Conservation (phyloP, 2,329 filamentous ascomycete species). For the Pseudopyricularia cyperi region DNA sequence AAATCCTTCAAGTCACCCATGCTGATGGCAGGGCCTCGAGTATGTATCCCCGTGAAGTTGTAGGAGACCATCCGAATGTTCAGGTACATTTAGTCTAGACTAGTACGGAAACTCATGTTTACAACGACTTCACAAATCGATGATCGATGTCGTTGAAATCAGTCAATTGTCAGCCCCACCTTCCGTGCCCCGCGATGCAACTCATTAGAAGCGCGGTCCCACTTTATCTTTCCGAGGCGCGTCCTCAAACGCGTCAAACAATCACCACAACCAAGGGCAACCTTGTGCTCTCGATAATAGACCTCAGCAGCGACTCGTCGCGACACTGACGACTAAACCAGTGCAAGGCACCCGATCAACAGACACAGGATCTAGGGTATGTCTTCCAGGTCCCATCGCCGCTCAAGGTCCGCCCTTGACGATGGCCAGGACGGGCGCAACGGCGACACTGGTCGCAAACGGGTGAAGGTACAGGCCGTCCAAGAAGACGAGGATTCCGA, state of each 20-base stretch:
- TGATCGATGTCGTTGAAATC: background rate
- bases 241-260: background rate
- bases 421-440: constrained; percentile 22
- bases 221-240: background rate
- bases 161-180: background rate
- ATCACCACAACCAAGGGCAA: background rate
- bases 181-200: background rate
- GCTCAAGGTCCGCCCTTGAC: constrained; percentile 1
- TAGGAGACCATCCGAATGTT: too few relatives aligned
- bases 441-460: constrained; percentile 11
- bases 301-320: background rate
- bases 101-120: too few relatives aligned
- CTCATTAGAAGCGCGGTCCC: background rate
- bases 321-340: background rate
- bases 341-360: background rate
- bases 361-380: background rate
- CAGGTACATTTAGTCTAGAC: too few relatives aligned
- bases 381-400: background rate
- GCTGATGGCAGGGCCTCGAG: too few relatives aligned
- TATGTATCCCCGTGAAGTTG: too few relatives aligned
- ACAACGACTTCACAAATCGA: too few relatives aligned
- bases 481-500: constrained; percentile 5
- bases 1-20: too few relatives aligned
- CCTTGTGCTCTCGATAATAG: background rate
- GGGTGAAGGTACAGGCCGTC: constrained; percentile 3